Evolutionary conservation across 441 rosid species (phyloP).

Genomic region (Croton laevigatus): DNA sequence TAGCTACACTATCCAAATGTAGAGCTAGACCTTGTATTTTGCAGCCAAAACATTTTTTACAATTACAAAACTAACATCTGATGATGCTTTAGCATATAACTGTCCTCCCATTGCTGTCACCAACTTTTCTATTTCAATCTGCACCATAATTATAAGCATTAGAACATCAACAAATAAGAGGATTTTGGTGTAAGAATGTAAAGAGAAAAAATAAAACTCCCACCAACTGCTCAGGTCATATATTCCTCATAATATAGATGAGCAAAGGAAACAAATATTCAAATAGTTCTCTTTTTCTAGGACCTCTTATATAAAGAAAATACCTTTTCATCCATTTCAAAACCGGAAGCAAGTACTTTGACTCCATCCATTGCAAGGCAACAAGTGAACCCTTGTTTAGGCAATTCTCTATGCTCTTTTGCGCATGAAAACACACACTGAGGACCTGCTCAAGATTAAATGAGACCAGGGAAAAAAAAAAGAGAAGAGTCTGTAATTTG

Average conservation of each 20-base stretch:
- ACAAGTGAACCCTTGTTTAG: constrained; percentile 78
- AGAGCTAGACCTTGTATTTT: constrained; percentile 79
- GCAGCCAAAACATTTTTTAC: constrained; percentile 95
- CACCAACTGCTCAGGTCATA: background rate
- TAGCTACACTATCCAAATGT: constrained; percentile 22
- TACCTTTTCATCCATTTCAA: constrained; percentile 85
- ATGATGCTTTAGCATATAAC: constrained; percentile 52
- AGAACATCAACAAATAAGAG: background rate
- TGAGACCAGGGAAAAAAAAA: constrained; percentile 2
- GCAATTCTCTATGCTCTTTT: constrained; percentile 70
- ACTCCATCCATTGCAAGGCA: constrained; percentile 97
- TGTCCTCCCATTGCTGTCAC: constrained; percentile 89
- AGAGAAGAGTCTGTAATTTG: constrained; percentile 2
- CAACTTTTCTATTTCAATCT: constrained; percentile 76
- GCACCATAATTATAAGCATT: constrained; percentile 30
- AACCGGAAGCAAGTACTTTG: constrained; percentile 90
- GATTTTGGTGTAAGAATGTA: background rate
- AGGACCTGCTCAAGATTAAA: constrained; percentile 57
- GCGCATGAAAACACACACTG: constrained; percentile 92
- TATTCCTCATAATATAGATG: background rate
- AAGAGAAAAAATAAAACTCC: background rate
- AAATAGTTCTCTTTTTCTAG: background rate
- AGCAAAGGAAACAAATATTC: background rate
- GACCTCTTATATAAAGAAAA: background rate
- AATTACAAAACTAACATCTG: constrained; percentile 81